Evolutionary conservation across 495 filamentous ascomycete species (phyloP).

Genomic region (Aspergillus cavernicola): DNA sequence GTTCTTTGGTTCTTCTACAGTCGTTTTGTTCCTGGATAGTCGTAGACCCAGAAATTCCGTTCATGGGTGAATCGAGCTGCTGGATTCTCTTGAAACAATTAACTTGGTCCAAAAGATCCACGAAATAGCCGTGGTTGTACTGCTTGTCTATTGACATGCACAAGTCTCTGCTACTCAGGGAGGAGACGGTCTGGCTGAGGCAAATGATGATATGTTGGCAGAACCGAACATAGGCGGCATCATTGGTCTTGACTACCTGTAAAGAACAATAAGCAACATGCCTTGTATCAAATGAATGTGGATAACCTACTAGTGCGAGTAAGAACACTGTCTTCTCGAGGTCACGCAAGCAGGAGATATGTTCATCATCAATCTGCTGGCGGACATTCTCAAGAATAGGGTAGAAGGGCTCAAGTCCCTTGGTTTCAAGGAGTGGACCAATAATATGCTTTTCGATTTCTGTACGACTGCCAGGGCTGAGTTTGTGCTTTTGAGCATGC

Average conservation of each 20-base stretch:
- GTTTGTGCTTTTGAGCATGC: conserved; percentile 33
- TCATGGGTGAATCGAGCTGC: no score
- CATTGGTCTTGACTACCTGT: conserved; percentile 71
- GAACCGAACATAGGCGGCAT: conserved; percentile 69
- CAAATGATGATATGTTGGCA: conserved; percentile 83
- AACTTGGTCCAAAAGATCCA: conserved; percentile 87
- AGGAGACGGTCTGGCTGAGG: conserved; percentile 76
- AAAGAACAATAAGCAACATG: conserved; percentile 36
- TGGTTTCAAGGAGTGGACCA: conserved; percentile 51
- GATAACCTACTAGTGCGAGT: conserved; percentile 86
- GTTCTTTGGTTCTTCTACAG: no score
- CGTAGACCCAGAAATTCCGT: no score
- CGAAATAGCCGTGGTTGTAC: conserved; percentile 89
- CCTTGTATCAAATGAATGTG: conserved; percentile 32
- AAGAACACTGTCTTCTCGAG: conserved; percentile 86
- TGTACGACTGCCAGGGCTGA: conserved; percentile 48
- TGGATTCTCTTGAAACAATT: conserved; percentile 63
- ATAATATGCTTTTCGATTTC: conserved; percentile 57
- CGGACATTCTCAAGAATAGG: conserved; percentile 71
- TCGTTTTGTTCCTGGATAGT: no score
- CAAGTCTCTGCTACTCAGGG: conserved; percentile 75
- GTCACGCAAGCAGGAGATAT: conserved; percentile 81
- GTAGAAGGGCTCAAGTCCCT: conserved; percentile 69
- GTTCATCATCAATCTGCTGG: conserved; percentile 68
- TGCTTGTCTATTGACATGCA: conserved; percentile 75